Percentiles rank a stretch among this genome's conserved stretches.
phyloP scores from a whole-genome alignment of 306 rosid species.

The Alnus rubra region DNA sequence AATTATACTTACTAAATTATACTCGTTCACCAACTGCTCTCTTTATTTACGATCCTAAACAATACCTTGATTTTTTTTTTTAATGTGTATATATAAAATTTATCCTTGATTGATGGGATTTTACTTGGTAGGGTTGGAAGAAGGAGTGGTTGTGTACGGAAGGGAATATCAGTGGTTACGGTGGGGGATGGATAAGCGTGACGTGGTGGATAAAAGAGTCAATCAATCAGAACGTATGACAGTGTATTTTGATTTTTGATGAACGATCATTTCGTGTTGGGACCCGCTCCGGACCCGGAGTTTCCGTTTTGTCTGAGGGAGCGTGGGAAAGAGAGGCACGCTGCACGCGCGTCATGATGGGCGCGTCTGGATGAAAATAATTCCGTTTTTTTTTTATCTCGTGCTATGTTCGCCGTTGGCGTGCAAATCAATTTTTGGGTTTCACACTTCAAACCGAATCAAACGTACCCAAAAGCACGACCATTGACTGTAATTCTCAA shows the following conservation, averaged over 20 bases:
- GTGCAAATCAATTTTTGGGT: slow-evolving; percentile 5
- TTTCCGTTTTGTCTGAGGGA: neutral
- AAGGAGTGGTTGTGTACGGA: neutral
- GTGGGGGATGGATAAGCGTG: slow-evolving; percentile 7
- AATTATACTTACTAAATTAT: too few species aligned
- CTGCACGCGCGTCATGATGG: slow-evolving; percentile 1
- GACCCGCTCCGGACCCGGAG: neutral
- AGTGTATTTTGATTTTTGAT: neutral
- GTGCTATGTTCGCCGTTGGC: neutral
- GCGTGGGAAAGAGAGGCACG: neutral
- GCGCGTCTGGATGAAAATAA: neutral
- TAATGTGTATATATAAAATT: too few species aligned
- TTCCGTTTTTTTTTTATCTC: neutral
- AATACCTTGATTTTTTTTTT: too few species aligned
- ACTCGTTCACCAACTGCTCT: too few species aligned
- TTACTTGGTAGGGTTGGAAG: neutral
- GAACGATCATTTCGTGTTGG: neutral
- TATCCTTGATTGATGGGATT: slow-evolving; percentile 8
- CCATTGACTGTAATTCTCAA: neutral
- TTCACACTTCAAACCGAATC: neutral
- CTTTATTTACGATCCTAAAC: too few species aligned
- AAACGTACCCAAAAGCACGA: neutral
- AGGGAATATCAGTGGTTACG: neutral
- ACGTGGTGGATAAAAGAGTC: slow-evolving; percentile 10
- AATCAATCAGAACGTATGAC: neutral